Evolutionary conservation across 345 rosid genomes (phyloP).

Genomic region (Trapa bicornis): DNA sequence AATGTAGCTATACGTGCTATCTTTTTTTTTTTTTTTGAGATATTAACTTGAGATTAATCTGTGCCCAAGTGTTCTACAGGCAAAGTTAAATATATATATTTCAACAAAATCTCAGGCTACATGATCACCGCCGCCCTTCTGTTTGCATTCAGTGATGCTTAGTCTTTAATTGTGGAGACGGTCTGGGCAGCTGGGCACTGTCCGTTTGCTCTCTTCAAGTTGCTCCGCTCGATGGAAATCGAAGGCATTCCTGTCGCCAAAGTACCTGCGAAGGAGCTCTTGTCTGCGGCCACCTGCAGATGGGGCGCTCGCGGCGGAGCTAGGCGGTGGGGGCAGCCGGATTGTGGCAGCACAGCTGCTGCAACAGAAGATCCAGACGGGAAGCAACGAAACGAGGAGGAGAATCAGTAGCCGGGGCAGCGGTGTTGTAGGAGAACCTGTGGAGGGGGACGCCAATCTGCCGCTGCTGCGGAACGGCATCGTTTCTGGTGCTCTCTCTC

Average conservation of each 20-base stretch:
- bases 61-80: too few relatives aligned
- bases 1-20: too few relatives aligned
- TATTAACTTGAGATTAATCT: too few relatives aligned
- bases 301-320: not conserved
- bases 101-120: too few relatives aligned
- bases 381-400: constrained; percentile 4
- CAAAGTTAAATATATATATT: too few relatives aligned
- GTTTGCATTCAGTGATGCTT: too few relatives aligned
- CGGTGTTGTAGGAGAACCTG: not conserved
- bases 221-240: not conserved
- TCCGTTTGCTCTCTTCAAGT: constrained; percentile 11
- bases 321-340: not conserved
- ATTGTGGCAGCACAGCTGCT: constrained; percentile 1
- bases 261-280: constrained; percentile 6
- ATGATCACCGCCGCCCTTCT: too few relatives aligned
- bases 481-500: not conserved
- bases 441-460: not conserved
- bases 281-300: not conserved
- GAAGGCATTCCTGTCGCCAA: not conserved
- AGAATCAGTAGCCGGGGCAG: constrained; percentile 7
- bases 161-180: constrained; percentile 14
- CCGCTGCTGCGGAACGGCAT: constrained; percentile 7
- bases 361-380: not conserved
- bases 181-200: constrained; percentile 18
- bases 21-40: too few relatives aligned